Evolutionary conservation across 768 basidiomycete species (phyloP).

Genomic region (Dictyophora rubrovolvata): DNA sequence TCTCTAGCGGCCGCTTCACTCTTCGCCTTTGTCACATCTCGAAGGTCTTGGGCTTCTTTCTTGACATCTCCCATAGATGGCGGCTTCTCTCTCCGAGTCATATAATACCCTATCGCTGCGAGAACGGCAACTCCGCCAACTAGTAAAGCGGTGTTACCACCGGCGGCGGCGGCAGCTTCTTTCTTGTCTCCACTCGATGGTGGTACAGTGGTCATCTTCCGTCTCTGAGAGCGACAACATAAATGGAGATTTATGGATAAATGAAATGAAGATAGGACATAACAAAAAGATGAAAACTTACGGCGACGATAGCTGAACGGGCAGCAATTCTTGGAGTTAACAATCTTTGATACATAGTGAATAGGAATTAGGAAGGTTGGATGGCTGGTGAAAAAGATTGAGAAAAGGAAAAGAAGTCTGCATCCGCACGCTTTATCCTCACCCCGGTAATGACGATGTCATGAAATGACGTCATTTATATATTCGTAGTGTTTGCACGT

Average conservation of each 20-base stretch:
- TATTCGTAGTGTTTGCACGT: no score
- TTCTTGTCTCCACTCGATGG: neutral
- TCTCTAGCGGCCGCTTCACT: neutral
- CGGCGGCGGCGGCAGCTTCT: neutral
- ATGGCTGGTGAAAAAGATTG: no score
- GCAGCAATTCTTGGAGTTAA: neutral
- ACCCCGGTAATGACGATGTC: no score
- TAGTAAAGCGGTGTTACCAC: constrained; percentile 5
- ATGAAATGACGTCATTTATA: no score
- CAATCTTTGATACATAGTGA: neutral
- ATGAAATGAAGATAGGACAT: neutral
- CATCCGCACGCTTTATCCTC: no score
- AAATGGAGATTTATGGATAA: no score
- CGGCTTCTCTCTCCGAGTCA: neutral
- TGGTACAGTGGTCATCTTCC: neutral
- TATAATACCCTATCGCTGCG: constrained; percentile 3
- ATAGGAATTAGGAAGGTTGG: no score
- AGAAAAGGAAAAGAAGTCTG: no score
- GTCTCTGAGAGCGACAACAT: no score
- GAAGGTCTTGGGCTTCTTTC: neutral
- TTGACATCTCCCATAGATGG: neutral
- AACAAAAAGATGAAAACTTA: neutral
- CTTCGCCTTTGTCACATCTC: neutral
- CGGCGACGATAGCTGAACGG: neutral
- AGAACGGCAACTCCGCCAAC: constrained; percentile 4